Conservation (phyloP, 176 grass and related monocot genomes). For the Oryza australiensis region DNA sequence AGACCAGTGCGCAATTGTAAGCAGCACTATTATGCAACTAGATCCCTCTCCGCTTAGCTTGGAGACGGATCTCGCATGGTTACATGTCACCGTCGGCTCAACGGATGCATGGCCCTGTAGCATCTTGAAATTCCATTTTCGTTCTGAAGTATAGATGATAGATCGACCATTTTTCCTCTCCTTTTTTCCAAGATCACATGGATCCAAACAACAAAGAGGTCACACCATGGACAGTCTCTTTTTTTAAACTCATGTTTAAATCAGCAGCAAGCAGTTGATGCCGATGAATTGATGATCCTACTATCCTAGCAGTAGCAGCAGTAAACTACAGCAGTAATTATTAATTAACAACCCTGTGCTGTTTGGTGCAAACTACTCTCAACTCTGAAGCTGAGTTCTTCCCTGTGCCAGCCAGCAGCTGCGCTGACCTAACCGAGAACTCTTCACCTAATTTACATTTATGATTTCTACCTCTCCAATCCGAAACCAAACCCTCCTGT, state of each 20-base stretch:
- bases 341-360: background rate
- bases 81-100: background rate
- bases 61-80: background rate
- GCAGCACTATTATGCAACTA: too few relatives aligned
- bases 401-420: background rate
- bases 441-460: constrained; percentile 25
- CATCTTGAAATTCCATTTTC: background rate
- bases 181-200: background rate
- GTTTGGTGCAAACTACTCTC: background rate
- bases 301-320: background rate
- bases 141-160: too few relatives aligned
- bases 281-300: background rate
- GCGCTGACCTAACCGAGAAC: background rate
- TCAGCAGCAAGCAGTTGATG: background rate
- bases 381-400: background rate
- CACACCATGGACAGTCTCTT: background rate
- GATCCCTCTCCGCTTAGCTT: too few relatives aligned
- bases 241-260: constrained; percentile 1
- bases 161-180: too few relatives aligned
- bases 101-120: background rate
- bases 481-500: background rate
- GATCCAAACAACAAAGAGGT: background rate
- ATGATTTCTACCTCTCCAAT: constrained; percentile 2
- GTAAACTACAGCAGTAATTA: background rate
- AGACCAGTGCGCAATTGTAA: too few relatives aligned